phyloP scores from a whole-genome alignment of 306 rosid species.

The Dalbergia cochinchinensis region DNA sequence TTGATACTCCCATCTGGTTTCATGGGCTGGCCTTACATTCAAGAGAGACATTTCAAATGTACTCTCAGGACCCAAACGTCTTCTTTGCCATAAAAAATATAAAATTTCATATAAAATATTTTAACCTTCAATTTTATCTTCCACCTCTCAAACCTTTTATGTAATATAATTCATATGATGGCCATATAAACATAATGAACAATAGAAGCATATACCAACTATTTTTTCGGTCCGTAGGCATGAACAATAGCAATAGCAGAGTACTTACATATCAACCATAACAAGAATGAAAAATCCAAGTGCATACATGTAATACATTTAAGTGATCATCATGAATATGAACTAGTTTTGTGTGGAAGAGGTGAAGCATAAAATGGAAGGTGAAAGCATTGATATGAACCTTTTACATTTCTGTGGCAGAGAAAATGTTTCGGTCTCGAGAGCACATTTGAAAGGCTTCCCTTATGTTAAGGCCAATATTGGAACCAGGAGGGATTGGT shows the following conservation, averaged over 20 bases:
- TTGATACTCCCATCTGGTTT: conserved; percentile 66
- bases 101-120: background rate
- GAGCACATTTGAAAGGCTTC: conserved; percentile 66
- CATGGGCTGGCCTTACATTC: conserved; percentile 69
- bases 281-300: background rate
- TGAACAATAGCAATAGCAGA: too few relatives aligned
- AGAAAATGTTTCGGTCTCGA: conserved; percentile 4
- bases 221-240: too few relatives aligned
- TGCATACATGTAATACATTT: background rate
- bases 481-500: conserved; percentile 64
- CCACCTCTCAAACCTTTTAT: background rate
- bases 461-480: conserved; percentile 67
- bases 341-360: too few relatives aligned
- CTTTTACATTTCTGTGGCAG: conserved; percentile 1
- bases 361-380: background rate
- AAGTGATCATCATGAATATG: too few relatives aligned
- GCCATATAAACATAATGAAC: background rate
- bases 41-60: conserved; percentile 70
- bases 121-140: background rate
- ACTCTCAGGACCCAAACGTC: conserved; percentile 19
- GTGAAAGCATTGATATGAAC: conserved; percentile 27
- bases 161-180: background rate
- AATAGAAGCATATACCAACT: background rate
- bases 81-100: background rate
- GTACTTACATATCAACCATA: background rate